Evolutionary conservation across 2,329 filamentous ascomycete genomes (phyloP).

Genomic region (Penicillium decumbens): DNA sequence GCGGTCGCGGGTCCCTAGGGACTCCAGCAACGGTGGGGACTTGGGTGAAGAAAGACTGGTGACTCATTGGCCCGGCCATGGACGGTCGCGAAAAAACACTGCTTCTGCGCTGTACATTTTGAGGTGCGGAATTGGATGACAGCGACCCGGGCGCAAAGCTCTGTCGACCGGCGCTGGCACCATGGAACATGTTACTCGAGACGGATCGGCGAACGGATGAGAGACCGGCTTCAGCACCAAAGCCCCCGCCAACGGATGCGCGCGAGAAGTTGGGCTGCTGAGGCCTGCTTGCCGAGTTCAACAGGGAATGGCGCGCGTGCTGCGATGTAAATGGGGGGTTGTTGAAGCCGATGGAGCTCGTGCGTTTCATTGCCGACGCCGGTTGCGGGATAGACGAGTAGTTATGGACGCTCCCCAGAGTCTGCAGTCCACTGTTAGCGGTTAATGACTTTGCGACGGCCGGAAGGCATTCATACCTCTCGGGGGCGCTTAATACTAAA

Average conservation of each 20-base stretch:
- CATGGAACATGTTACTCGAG: slow-evolving; percentile 61
- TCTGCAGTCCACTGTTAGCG: slow-evolving; percentile 46
- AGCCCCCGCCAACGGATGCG: slow-evolving; percentile 67
- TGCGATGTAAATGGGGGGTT: slow-evolving; percentile 61
- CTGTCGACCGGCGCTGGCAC: slow-evolving; percentile 60
- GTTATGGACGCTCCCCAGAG: slow-evolving; percentile 75
- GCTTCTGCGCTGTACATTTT: slow-evolving; percentile 63
- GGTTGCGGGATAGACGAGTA: slow-evolving; percentile 86
- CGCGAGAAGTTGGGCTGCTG: slow-evolving; percentile 84
- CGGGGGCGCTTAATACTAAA: slow-evolving; percentile 89
- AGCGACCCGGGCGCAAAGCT: slow-evolving; percentile 60
- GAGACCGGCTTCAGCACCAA: slow-evolving; percentile 72
- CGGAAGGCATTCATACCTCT: slow-evolving; percentile 60
- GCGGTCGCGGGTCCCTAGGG: slow-evolving; percentile 77
- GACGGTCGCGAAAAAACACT: slow-evolving; percentile 78
- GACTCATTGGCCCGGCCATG: slow-evolving; percentile 60
- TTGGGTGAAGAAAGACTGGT: slow-evolving; percentile 93
- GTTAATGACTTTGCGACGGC: slow-evolving; percentile 9
- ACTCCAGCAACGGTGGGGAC: slow-evolving; percentile 75
- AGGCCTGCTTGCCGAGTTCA: slow-evolving; percentile 76
- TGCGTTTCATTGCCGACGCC: slow-evolving; percentile 88
- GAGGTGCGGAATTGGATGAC: slow-evolving; percentile 51
- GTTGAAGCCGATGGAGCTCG: slow-evolving; percentile 67
- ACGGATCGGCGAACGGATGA: slow-evolving; percentile 79
- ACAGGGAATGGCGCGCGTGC: slow-evolving; percentile 81